phyloP scores from a whole-genome alignment of 345 rosid genomes.

The Hibiscus mutabilis region DNA sequence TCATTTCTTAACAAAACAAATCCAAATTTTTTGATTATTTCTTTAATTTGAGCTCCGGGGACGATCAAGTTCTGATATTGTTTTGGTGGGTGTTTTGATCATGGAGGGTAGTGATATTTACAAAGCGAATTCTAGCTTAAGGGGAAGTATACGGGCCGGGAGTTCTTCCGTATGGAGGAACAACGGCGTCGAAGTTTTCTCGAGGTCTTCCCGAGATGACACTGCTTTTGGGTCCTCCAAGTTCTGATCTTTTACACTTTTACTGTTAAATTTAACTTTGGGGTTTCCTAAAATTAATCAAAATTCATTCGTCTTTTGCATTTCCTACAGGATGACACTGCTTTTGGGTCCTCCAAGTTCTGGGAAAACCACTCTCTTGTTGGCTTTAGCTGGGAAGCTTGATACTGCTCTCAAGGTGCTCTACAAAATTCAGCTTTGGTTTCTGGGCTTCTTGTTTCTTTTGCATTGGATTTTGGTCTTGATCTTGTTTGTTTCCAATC shows the following conservation, averaged over 20 bases:
- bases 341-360: slow-evolving; percentile 18
- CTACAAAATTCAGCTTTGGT: slow-evolving; percentile 7
- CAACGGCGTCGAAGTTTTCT: slow-evolving; percentile 37
- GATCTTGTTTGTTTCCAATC: neutral
- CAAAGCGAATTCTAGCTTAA: slow-evolving; percentile 33
- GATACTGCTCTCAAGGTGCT: slow-evolving; percentile 50
- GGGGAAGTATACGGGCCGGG: slow-evolving; percentile 20
- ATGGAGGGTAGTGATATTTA: slow-evolving; percentile 35
- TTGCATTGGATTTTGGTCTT: neutral
- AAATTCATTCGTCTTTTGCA: neutral
- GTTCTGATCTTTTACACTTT: neutral
- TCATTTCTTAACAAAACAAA: neutral
- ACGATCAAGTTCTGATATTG: neutral
- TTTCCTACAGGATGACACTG: slow-evolving; percentile 7
- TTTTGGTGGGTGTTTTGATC: neutral
- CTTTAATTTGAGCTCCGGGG: neutral
- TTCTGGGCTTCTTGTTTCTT: neutral
- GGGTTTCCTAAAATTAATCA: neutral
- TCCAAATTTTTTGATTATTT: neutral
- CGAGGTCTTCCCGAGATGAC: slow-evolving; percentile 46
- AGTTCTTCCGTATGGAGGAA: slow-evolving; percentile 30
- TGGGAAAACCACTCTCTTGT: slow-evolving; percentile 5
- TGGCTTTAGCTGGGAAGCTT: slow-evolving; percentile 25
- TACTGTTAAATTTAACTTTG: neutral
- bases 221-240: no score